A percentile compares a stretch with the other conserved stretches of the same genome.
Evolutionary conservation across 768 basidiomycete species (phyloP).

Genomic region (Imleria badia): DNA sequence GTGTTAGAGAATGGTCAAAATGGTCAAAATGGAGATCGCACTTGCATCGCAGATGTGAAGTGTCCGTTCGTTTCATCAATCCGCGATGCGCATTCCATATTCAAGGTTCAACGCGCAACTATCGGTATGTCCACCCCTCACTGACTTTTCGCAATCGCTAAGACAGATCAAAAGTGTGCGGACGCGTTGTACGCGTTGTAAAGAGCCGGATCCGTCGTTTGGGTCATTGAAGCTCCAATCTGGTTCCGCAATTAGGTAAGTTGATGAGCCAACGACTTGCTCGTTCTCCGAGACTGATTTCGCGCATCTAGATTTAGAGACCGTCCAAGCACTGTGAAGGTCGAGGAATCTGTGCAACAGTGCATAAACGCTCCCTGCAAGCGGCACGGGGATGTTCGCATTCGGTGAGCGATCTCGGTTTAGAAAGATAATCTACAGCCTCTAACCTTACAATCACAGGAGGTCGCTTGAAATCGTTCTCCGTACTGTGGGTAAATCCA

Average conservation of each 20-base stretch:
- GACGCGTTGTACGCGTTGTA: neutral
- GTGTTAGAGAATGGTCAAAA: neutral
- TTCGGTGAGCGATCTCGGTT: neutral
- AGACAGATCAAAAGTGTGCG: neutral
- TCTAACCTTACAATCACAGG: neutral
- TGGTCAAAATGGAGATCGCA: neutral
- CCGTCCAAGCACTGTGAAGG: neutral
- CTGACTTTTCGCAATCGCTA: neutral
- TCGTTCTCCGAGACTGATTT: neutral
- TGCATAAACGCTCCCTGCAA: neutral
- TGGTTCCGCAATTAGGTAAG: neutral
- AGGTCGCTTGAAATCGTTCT: neutral
- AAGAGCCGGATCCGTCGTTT: neutral
- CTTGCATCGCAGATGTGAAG: no score
- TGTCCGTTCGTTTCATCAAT: neutral
- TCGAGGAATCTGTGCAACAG: neutral
- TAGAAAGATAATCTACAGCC: neutral
- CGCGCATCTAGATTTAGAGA: neutral
- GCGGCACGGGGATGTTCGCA: neutral
- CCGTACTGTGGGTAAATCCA: neutral
- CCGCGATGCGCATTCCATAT: neutral
- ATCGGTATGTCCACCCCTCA: neutral
- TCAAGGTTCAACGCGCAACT: neutral
- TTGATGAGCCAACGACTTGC: neutral
- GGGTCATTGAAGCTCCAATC: no score